Conservation (phyloP, 352 stramenopile species). For the Peronosclerospora sorghi region DNA sequence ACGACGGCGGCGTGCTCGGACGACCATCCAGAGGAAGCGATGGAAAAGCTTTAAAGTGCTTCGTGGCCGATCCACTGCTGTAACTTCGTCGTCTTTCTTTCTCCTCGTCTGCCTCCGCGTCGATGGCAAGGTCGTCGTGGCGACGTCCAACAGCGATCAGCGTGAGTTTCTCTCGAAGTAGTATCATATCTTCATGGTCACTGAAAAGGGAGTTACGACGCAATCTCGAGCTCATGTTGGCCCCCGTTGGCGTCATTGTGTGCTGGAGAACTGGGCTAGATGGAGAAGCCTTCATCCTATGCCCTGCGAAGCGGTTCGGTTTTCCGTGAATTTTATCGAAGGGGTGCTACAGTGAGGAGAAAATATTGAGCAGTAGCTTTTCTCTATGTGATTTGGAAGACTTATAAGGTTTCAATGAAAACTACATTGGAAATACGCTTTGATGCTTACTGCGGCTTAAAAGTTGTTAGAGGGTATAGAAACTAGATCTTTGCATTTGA, state of each 20-base stretch:
- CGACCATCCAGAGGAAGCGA: constrained; percentile 30
- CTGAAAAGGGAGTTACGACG: constrained; percentile 50
- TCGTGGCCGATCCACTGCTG: constrained; percentile 1
- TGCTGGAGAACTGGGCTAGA: constrained; percentile 16
- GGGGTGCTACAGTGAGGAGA: no score
- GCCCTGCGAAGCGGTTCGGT: no score
- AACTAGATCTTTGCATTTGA: no score
- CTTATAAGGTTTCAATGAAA: no score
- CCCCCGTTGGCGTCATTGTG: constrained; percentile 7
- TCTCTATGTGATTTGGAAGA: no score
- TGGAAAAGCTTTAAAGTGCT: constrained; percentile 40
- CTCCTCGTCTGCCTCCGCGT: not conserved
- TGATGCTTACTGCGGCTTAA: no score
- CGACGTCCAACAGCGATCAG: constrained; percentile 42
- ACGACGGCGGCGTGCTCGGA: constrained; percentile 63
- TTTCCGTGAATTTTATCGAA: no score
- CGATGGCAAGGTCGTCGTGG: constrained; percentile 1
- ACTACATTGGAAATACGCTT: no score
- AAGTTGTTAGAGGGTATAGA: no score
- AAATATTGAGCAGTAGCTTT: no score
- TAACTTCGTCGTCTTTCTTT: constrained; percentile 5
- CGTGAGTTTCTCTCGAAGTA: constrained; percentile 66
- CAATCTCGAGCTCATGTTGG: constrained; percentile 24
- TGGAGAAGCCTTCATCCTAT: constrained; percentile 16
- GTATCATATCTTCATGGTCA: constrained; percentile 50